Percentiles rank a stretch among this genome's conserved stretches.
These are phyloP conservation scores for Rhynchosporium secalis DNA, from an alignment of 2,329 filamentous ascomycete species.

Conservation along the genomic window DNA sequence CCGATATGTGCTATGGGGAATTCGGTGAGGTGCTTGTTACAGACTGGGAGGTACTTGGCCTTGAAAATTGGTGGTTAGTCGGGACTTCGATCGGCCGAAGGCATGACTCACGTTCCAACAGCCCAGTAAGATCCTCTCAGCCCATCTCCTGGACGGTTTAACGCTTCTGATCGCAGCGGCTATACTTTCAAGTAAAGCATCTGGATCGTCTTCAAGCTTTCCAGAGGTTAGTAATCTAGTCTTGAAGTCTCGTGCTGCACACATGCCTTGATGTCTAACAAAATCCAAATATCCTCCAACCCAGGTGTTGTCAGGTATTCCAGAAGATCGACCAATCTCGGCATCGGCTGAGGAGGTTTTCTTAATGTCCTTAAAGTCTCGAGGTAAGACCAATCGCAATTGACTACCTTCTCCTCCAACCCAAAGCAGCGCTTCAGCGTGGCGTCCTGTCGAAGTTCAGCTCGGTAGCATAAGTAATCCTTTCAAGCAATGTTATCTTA, in stretches of 20 bases:
- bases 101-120: slow-evolving; percentile 68
- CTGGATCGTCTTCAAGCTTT: slow-evolving; percentile 68
- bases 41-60: slow-evolving; percentile 67
- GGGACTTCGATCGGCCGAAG: background rate
- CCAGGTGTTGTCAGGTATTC: slow-evolving; percentile 66
- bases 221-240: background rate
- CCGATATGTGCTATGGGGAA: slow-evolving; percentile 69
- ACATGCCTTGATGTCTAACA: slow-evolving; percentile 85
- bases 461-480: slow-evolving; percentile 7
- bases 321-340: slow-evolving; percentile 72
- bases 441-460: slow-evolving; percentile 57
- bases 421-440: slow-evolving; percentile 82
- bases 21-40: slow-evolving; percentile 59
- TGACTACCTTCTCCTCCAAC: slow-evolving; percentile 66
- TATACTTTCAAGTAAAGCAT: slow-evolving; percentile 69
- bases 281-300: slow-evolving; percentile 70
- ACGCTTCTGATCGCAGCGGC: slow-evolving; percentile 61
- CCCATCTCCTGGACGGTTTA: slow-evolving; percentile 60
- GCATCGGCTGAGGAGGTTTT: slow-evolving; percentile 70
- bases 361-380: slow-evolving; percentile 65
- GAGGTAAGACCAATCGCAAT: slow-evolving; percentile 76
- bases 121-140: slow-evolving; percentile 72
- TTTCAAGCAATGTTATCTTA: slow-evolving; percentile 40
- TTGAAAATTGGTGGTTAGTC: slow-evolving; percentile 37
- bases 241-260: background rate